These are phyloP conservation scores for Fusarium metavorans DNA, from an alignment of 2,329 filamentous ascomycete genomes.

Conservation along the genomic window DNA sequence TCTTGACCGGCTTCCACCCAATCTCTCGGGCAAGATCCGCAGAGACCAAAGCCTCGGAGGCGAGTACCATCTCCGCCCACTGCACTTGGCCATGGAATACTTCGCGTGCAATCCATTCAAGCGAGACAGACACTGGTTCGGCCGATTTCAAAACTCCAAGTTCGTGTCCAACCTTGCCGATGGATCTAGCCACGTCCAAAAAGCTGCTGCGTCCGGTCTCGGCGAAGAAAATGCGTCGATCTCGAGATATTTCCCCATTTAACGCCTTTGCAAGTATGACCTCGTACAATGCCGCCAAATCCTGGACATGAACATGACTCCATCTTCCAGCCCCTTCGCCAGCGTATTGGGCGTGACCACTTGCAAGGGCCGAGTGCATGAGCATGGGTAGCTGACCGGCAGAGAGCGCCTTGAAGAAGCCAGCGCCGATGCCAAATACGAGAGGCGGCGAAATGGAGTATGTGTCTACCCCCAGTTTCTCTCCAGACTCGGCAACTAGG, in stretches of 20 bases:
- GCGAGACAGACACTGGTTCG: slow-evolving; percentile 40
- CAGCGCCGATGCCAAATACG: slow-evolving; percentile 60
- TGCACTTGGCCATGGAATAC: slow-evolving; percentile 34
- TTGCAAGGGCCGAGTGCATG: slow-evolving; percentile 46
- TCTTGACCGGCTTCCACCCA: slow-evolving; percentile 50
- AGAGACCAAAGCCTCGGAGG: slow-evolving; percentile 40
- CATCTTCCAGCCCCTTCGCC: slow-evolving; percentile 53
- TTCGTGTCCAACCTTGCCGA: slow-evolving; percentile 49
- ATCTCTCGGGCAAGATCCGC: slow-evolving; percentile 42
- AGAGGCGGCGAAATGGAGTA: slow-evolving; percentile 59
- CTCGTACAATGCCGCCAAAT: slow-evolving; percentile 57
- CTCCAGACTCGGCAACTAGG: slow-evolving; percentile 54
- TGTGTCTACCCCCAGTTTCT: slow-evolving; percentile 56
- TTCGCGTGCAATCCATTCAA: slow-evolving; percentile 43
- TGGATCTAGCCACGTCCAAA: slow-evolving; percentile 51
- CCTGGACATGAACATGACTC: slow-evolving; percentile 59
- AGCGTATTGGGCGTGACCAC: slow-evolving; percentile 39
- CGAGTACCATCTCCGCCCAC: slow-evolving; percentile 50
- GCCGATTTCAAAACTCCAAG: slow-evolving; percentile 47
- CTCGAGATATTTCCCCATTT: slow-evolving; percentile 48
- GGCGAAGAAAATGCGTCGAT: slow-evolving; percentile 55
- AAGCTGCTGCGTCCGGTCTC: slow-evolving; percentile 55
- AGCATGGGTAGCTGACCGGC: slow-evolving; percentile 53
- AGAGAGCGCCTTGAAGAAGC: slow-evolving; percentile 54
- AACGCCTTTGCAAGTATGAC: slow-evolving; percentile 49